Base-by-base conservation (phyloP, 2,329 filamentous ascomycete species). In the Alternaria alternata region DNA sequence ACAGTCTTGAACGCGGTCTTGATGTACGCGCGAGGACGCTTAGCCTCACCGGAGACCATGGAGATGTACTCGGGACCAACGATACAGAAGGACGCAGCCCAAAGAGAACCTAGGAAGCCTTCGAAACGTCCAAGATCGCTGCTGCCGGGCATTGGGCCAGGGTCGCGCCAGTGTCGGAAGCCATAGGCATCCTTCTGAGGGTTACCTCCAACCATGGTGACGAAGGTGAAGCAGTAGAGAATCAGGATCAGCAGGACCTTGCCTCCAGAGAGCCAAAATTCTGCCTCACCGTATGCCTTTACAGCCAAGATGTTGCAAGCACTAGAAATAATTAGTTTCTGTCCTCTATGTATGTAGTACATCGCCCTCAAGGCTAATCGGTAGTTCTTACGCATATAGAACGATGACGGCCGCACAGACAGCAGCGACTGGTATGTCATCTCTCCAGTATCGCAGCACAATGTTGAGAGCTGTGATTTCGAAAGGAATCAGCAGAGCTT, bases 401-500 rank as follows among this genome's bases (percentile, higher is more conserved):
- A 80, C 73, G 34, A 83, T 80, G 57, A 78, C 77, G 30, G 73
- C 79, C 26, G 78, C 74, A 55, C 77, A 78, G 20, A 82, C 77
- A 54, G 79, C 76, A 48, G 76, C 63, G 70, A 81, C 65, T 51
- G 78, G 75, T 20, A 82, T 82, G 48, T 82, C 76, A 62, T 83
- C 78, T 66, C 79, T 88, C 78, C 78, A 80, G 56, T 73, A 80
- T 26, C 64, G 67, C 42, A 80, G 58, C 22, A 80, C 73, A 32
- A 79, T 66, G 56, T 79, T 79, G 55, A 79, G 70, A n/a, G 78
- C 78, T 1, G 82, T 81, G 54, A 86, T 85, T 60, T 86, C 84
- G 59, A 83, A 84, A 0, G 83, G 83, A 5, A 85, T 83, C 1
- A 85, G 75, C 9, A 85, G 57, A 2, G 82, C 79, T 65, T 86